A percentile compares a stretch with the other conserved stretches of the same genome.
Conservation (phyloP, 306 rosid species). For the Alnus rubra region DNA sequence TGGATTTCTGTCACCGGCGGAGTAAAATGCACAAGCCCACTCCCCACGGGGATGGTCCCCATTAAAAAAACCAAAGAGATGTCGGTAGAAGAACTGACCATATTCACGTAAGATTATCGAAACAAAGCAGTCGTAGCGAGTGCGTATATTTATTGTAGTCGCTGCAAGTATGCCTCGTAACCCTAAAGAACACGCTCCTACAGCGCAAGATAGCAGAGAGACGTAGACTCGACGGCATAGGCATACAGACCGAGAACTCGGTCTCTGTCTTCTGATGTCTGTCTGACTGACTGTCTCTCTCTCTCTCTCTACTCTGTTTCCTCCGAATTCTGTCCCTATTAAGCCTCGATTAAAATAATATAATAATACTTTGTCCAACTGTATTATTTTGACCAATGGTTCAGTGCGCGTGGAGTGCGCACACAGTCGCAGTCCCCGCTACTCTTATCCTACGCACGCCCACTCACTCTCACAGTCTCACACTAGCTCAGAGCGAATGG, state of each 20-base stretch:
- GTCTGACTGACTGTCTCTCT: too few species aligned
- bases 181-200: slow-evolving; percentile 19
- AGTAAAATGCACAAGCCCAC: too few species aligned
- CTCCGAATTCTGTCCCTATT: slow-evolving; percentile 28
- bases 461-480: slow-evolving; percentile 17
- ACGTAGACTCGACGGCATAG: slow-evolving; percentile 56
- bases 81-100: too few species aligned
- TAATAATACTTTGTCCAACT: too few species aligned
- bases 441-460: slow-evolving; percentile 24
- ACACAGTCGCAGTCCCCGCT: slow-evolving; percentile 40
- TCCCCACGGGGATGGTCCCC: too few species aligned
- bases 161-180: slow-evolving; percentile 20
- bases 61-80: too few species aligned
- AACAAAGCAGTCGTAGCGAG: neutral
- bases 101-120: too few species aligned
- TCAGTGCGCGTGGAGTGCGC: slow-evolving; percentile 35
- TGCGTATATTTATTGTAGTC: neutral
- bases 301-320: too few species aligned
- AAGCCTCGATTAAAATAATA: neutral
- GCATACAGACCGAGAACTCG: too few species aligned
- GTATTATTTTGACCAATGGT: slow-evolving; percentile 27
- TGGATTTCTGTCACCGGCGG: too few species aligned
- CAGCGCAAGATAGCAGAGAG: slow-evolving; percentile 30
- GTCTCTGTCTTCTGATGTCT: too few species aligned
- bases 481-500: slow-evolving; percentile 9